Evolutionary conservation across 2,329 filamentous ascomycete genomes (phyloP).

Genomic region (Aspergillus sp.): DNA sequence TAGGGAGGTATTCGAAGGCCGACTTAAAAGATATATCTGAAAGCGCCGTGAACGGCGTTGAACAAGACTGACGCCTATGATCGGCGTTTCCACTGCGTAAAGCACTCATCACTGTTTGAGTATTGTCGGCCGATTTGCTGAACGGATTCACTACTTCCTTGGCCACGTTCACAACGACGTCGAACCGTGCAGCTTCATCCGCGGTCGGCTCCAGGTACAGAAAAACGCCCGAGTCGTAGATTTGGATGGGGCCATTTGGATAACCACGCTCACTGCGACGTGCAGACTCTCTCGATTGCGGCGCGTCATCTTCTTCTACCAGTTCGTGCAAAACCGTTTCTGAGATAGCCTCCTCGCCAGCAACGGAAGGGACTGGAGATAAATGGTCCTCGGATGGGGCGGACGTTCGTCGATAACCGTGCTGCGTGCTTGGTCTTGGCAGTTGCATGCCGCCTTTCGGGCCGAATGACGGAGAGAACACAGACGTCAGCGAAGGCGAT

Average conservation of each 20-base stretch:
- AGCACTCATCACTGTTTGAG: slow-evolving; percentile 43
- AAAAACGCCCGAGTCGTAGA: slow-evolving; percentile 62
- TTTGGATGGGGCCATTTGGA: slow-evolving; percentile 63
- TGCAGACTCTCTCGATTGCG: slow-evolving; percentile 54
- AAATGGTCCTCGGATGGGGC: slow-evolving; percentile 30
- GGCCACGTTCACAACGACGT: slow-evolving; percentile 65
- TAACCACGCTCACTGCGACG: slow-evolving; percentile 64
- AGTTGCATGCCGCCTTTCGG: slow-evolving; percentile 54
- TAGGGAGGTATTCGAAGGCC: slow-evolving; percentile 42
- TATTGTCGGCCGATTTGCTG: slow-evolving; percentile 28
- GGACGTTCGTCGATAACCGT: slow-evolving; percentile 29
- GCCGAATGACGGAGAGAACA: slow-evolving; percentile 53
- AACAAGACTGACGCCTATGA: slow-evolving; percentile 34
- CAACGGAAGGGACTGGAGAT: slow-evolving; percentile 26
- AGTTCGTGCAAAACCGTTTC: slow-evolving; percentile 45
- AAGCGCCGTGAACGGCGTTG: slow-evolving; percentile 45
- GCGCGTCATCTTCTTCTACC: slow-evolving; percentile 51
- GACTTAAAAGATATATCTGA: slow-evolving; percentile 53
- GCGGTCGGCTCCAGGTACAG: slow-evolving; percentile 63
- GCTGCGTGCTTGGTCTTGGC: slow-evolving; percentile 40
- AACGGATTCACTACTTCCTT: slow-evolving; percentile 66
- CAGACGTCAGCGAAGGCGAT: slow-evolving; percentile 56
- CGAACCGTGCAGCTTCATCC: slow-evolving; percentile 59
- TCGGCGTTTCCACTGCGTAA: slow-evolving; percentile 49
- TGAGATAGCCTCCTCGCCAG: slow-evolving; percentile 26